Percentiles rank a stretch among this genome's conserved stretches.
Evolutionary conservation across 805 yeast species (phyloP).

Genomic region (Candida endomychidarum): DNA sequence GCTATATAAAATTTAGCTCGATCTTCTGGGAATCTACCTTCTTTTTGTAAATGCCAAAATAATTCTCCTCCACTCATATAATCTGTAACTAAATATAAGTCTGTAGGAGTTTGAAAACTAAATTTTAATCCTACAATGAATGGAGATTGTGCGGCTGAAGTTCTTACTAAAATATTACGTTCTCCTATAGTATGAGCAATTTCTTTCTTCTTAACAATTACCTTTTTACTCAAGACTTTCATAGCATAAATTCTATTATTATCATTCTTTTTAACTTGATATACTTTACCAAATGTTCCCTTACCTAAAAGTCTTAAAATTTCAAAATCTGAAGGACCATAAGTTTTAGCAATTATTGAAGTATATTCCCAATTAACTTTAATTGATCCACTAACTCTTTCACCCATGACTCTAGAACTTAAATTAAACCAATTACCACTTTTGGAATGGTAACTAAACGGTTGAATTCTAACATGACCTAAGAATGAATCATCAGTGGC

Average conservation of each 20-base stretch:
- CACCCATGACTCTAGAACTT: constrained; percentile 72
- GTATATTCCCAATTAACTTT: constrained; percentile 71
- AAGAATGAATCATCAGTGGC: constrained; percentile 77
- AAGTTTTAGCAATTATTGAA: constrained; percentile 65
- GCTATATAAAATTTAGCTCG: constrained; percentile 97
- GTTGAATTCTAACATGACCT: constrained; percentile 78
- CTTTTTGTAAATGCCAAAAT: constrained; percentile 95
- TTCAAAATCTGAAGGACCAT: constrained; percentile 94
- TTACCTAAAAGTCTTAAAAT: constrained; percentile 87
- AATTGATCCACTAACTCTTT: constrained; percentile 74
- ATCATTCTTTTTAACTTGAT: constrained; percentile 90
- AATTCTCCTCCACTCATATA: constrained; percentile 98
- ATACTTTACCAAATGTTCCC: constrained; percentile 98
- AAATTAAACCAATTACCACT: constrained; percentile 71
- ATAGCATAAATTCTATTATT: constrained; percentile 92
- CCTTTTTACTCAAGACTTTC: constrained; percentile 94
- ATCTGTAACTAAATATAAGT: constrained; percentile 90
- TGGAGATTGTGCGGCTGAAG: constrained; percentile 85
- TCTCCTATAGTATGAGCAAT: constrained; percentile 98
- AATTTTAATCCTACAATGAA: constrained; percentile 95
- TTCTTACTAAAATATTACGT: constrained; percentile 88
- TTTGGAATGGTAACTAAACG: constrained; percentile 48
- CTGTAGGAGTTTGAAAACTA: constrained; percentile 93
- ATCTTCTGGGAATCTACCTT: constrained; percentile 89
- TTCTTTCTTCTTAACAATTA: constrained; percentile 94